Base-by-base conservation (phyloP, 179 eudicot genomes). In the Camellia oleifera region DNA sequence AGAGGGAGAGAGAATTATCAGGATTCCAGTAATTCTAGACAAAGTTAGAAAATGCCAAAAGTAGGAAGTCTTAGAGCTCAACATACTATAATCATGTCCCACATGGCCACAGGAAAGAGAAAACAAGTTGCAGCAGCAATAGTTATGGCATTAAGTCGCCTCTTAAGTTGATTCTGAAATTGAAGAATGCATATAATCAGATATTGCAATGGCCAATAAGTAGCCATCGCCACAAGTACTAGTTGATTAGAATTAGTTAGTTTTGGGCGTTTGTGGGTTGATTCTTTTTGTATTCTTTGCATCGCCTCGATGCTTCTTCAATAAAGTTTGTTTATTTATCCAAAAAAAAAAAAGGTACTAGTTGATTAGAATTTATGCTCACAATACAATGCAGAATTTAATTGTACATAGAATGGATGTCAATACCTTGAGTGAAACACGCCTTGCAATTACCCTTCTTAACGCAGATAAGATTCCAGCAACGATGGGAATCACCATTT, bases 31-130 rank as follows among this genome's bases (percentile, higher is more conserved):
- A 32, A 23, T 54, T n/a, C 74, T 4, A 78, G 20, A 23, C 9
- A 53, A 67, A 52, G 15, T 67, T 53, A 77, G 5, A 75, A 67
- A 20, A 46, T 11, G 6, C 2, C 7, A 14, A 18, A 62, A 52
- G 32, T 71, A 61, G 50, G 58, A 69, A 61, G 75, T 20, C 8
- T 18, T 42, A 77, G 76, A 74, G 72, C 76, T 54, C 40, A 75
- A 79, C 89, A 88, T 88, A 95, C 98, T 77, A 90, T 80, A 72
- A 95, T 94, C 84, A 92, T 80, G 82, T 93, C 96, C 99, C 99
- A 95, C 95, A 94, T 95, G 74, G 98, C 98, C 69, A 94, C 93
- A 42, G 99, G 99, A 88, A 95, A 95, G 81, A 95, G 92, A 86
- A 95, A 95, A 84, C 99, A 94, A 53, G 95, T 90, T 76, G 99